Percentiles rank a stretch among this genome's conserved stretches.
Evolutionary conservation across 139 green algal species (phyloP).

Genomic region (Closterium sp.): DNA sequence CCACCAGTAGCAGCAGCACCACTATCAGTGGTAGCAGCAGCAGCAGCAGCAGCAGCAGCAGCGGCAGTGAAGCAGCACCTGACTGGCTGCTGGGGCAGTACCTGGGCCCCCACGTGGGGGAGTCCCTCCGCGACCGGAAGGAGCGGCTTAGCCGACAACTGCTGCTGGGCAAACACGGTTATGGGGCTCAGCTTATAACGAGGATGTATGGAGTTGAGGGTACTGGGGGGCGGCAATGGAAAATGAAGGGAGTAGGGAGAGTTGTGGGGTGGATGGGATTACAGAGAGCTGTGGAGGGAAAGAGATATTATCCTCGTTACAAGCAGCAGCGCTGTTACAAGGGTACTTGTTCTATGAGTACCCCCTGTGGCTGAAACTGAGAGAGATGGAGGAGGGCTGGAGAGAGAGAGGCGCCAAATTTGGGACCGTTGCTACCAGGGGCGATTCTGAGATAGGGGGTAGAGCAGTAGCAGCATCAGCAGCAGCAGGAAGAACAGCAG

Average conservation of each 20-base stretch:
- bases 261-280: not conserved
- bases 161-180: not conserved
- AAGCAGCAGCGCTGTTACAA: not conserved
- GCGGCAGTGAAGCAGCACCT: not conserved
- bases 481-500: too few relatives aligned
- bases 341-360: conserved; percentile 39
- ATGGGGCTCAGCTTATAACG: not conserved
- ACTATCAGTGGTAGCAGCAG: not conserved
- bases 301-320: not conserved
- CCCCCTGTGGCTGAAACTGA: conserved; percentile 7
- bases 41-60: not conserved
- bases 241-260: not conserved
- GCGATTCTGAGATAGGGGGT: not conserved
- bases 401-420: not conserved
- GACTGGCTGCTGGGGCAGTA: not conserved
- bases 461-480: not conserved
- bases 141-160: conserved; percentile 15
- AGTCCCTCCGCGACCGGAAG: conserved; percentile 24
- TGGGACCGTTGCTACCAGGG: not conserved
- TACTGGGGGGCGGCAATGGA: too few relatives aligned
- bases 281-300: too few relatives aligned
- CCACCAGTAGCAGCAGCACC: not conserved
- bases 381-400: not conserved
- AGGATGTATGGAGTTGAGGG: not conserved
- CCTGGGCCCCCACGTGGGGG: conserved; percentile 27